Percentiles rank a stretch among this genome's conserved stretches.
Conservation (phyloP, 192 early-diverging fungal genomes). For the Coemansia sp. region DNA sequence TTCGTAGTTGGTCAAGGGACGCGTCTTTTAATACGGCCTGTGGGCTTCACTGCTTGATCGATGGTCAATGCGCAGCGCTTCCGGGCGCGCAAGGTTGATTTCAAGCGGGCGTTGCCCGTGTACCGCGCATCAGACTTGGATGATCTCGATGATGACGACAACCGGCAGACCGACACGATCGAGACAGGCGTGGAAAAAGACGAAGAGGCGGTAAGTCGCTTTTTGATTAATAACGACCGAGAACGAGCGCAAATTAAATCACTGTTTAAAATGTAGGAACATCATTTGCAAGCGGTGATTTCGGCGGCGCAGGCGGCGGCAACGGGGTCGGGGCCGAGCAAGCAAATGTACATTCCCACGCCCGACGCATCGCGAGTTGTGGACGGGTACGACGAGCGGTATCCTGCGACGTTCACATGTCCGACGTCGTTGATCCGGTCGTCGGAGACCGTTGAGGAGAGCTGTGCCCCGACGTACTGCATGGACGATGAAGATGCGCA, state of each 20-base stretch:
- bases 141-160: constrained; percentile 79
- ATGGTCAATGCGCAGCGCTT: constrained; percentile 62
- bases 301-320: constrained; percentile 70
- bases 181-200: constrained; percentile 98
- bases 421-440: constrained; percentile 83
- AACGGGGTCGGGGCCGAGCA: constrained; percentile 56
- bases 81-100: constrained; percentile 85
- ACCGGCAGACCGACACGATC: constrained; percentile 54
- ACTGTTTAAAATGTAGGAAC: constrained; percentile 63
- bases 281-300: constrained; percentile 92
- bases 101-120: constrained; percentile 79
- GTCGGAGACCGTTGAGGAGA: constrained; percentile 84
- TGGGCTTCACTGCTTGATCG: too few relatives aligned
- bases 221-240: too few relatives aligned
- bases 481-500: constrained; percentile 82
- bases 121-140: constrained; percentile 77
- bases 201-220: constrained; percentile 69
- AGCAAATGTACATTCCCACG: constrained; percentile 81
- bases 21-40: too few relatives aligned
- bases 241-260: not conserved
- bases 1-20: too few relatives aligned
- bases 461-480: constrained; percentile 83
- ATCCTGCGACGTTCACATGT: constrained; percentile 66
- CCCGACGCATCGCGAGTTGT: constrained; percentile 82
- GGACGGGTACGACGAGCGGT: constrained; percentile 68